Evolutionary conservation across 75 land plant genomes (phyloP).

Genomic region (Selaginella moellendorffii): DNA sequence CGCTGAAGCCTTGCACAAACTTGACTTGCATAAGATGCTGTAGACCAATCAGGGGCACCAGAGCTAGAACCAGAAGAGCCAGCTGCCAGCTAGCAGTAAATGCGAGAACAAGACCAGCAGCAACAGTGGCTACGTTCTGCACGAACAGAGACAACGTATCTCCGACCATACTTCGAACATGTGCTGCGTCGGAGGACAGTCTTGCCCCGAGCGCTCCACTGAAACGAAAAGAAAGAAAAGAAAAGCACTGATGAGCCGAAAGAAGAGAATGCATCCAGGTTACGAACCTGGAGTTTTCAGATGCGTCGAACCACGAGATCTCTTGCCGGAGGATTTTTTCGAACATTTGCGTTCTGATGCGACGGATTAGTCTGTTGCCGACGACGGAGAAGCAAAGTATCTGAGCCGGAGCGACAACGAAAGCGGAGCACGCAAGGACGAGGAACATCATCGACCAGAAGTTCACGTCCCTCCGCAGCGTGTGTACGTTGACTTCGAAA

Average conservation of each 20-base stretch:
- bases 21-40: slow-evolving; percentile 9
- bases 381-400: slow-evolving; percentile 47
- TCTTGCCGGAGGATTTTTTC: slow-evolving; percentile 3
- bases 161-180: slow-evolving; percentile 7
- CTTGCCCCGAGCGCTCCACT: slow-evolving; percentile 7
- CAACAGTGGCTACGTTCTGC: slow-evolving; percentile 3
- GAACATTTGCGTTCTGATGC: slow-evolving; percentile 38
- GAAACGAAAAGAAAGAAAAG: not conserved
- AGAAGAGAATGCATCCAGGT: not conserved
- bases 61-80: not conserved
- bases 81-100: slow-evolving; percentile 5
- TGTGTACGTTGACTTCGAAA: slow-evolving; percentile 26
- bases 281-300: not conserved
- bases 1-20: slow-evolving; percentile 7
- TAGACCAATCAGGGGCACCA: slow-evolving; percentile 3
- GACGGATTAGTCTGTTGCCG: slow-evolving; percentile 41
- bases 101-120: slow-evolving; percentile 6
- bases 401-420: slow-evolving; percentile 30
- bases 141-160: slow-evolving; percentile 4
- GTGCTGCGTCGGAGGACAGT: not conserved
- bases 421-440: slow-evolving; percentile 25
- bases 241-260: not conserved
- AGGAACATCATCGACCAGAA: slow-evolving; percentile 50
- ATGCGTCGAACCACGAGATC: slow-evolving; percentile 1
- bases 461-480: slow-evolving; percentile 36